A percentile compares a stretch with the other conserved stretches of the same genome.
phyloP scores from a whole-genome alignment of 2,329 filamentous ascomycete species.

The Sphaerulina musiva region DNA sequence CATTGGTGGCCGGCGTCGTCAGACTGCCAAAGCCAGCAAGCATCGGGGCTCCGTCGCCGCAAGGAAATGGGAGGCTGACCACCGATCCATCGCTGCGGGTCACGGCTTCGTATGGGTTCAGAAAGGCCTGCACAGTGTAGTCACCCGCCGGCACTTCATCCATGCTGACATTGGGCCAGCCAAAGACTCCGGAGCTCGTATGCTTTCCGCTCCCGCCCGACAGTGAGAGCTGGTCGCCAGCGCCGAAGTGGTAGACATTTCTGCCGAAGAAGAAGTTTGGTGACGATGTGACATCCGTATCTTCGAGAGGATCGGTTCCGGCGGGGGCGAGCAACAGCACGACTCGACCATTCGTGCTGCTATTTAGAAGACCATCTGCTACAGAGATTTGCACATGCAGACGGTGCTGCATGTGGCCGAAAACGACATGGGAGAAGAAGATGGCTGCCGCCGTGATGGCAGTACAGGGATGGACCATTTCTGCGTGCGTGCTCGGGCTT shows the following conservation, averaged over 20 bases:
- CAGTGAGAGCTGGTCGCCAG: constrained; percentile 22
- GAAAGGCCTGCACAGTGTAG: constrained; percentile 35
- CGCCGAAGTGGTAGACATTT: constrained; percentile 31
- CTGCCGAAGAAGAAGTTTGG: constrained; percentile 36
- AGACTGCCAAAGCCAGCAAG: constrained; percentile 33
- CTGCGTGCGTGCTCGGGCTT: no score
- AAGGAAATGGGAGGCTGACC: constrained; percentile 35
- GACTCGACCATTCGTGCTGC: constrained; percentile 31
- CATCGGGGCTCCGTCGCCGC: constrained; percentile 32
- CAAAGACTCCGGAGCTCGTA: constrained; percentile 30
- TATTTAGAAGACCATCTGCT: constrained; percentile 27
- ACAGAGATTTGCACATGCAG: constrained; percentile 27
- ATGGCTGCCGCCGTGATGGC: no score
- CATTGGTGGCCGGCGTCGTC: constrained; percentile 23
- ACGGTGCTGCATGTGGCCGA: neutral
- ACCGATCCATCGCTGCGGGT: constrained; percentile 35
- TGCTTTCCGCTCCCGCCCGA: constrained; percentile 28
- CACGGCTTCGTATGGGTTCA: constrained; percentile 34
- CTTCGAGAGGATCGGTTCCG: constrained; percentile 33
- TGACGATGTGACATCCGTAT: constrained; percentile 34
- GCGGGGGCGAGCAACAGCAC: constrained; percentile 33
- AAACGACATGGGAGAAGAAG: neutral
- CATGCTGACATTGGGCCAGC: constrained; percentile 33
- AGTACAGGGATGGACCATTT: no score
- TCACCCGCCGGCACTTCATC: constrained; percentile 29